Evolutionary conservation across 2,329 filamentous ascomycete species (phyloP).

Genomic region (Cordyceps fumosorosea): DNA sequence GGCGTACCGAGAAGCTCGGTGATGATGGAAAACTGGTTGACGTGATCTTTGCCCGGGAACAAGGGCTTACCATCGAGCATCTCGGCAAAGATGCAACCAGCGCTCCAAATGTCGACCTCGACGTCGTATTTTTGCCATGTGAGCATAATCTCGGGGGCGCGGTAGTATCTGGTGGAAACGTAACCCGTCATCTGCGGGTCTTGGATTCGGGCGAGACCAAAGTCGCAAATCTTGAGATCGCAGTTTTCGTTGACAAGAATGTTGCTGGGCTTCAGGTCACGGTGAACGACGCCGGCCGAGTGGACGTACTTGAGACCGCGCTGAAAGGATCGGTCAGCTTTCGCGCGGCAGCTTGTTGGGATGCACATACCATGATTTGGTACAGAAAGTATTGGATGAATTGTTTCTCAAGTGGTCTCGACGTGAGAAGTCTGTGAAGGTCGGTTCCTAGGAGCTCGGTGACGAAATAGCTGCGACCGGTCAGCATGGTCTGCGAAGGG

Average conservation of each 20-base stretch:
- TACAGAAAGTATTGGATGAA: constrained; percentile 99
- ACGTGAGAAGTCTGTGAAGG: constrained; percentile 89
- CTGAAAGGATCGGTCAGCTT: constrained; percentile 38
- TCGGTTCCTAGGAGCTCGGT: constrained; percentile 97
- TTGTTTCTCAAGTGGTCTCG: constrained; percentile 93
- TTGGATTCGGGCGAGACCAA: constrained; percentile 93
- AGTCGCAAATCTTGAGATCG: constrained; percentile 99
- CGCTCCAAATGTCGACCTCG: constrained; percentile 99
- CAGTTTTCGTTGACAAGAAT: constrained; percentile 99
- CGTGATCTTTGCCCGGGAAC: constrained; percentile 98
- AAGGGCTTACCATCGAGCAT: constrained; percentile 98
- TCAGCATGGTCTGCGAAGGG: constrained; percentile 17
- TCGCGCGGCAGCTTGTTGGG: not conserved
- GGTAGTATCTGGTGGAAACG: constrained; percentile 97
- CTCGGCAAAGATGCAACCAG: constrained; percentile 97
- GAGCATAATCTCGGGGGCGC: constrained; percentile 98
- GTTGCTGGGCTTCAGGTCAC: constrained; percentile 96
- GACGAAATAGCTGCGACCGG: constrained; percentile 73
- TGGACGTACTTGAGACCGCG: constrained; percentile 98
- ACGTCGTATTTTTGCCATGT: constrained; percentile 99
- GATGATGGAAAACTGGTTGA: constrained; percentile 99
- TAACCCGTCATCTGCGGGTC: constrained; percentile 99
- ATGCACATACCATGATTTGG: constrained; percentile 80
- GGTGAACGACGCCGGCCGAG: constrained; percentile 94
- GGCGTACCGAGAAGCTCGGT: constrained; percentile 94